Conservation (phyloP, 345 rosid species). For the Camelina hispida region DNA sequence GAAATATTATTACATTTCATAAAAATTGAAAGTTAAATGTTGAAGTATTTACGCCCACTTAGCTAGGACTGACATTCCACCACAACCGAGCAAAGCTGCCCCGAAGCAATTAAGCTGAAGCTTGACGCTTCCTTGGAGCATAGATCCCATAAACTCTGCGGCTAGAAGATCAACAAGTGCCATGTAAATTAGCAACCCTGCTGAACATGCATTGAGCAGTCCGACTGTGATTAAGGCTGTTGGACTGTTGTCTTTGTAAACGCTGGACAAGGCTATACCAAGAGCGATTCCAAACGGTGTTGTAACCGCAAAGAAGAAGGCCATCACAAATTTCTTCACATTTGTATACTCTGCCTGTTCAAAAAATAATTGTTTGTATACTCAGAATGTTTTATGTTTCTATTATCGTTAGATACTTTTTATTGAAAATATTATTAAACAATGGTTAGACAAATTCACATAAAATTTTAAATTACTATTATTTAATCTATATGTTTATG, state of each 20-base stretch:
- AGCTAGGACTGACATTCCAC: constrained; percentile 75
- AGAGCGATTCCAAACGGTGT: constrained; percentile 68
- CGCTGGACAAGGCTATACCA: constrained; percentile 59
- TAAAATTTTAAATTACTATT: background rate
- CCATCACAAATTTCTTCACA: constrained; percentile 54
- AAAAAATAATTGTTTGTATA: background rate
- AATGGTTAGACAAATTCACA: background rate
- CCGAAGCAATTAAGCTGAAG: constrained; percentile 58
- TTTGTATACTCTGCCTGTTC: constrained; percentile 58
- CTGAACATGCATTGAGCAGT: constrained; percentile 66
- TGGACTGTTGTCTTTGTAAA: constrained; percentile 62
- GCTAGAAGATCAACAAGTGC: constrained; percentile 76
- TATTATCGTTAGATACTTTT: background rate
- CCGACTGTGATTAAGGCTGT: constrained; percentile 68
- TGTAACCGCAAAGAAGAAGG: constrained; percentile 67
- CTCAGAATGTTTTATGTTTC: background rate
- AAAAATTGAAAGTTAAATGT: background rate
- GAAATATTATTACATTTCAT: constrained; percentile 1
- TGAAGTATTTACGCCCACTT: constrained; percentile 58
- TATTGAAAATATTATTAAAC: background rate
- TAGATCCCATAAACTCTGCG: constrained; percentile 68
- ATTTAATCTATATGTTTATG: background rate
- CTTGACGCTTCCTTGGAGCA: constrained; percentile 62
- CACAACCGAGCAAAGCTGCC: constrained; percentile 67
- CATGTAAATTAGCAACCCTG: constrained; percentile 76